Evolutionary conservation across 257 asterid genomes (phyloP).

Genomic region (Petrea volubilis): DNA sequence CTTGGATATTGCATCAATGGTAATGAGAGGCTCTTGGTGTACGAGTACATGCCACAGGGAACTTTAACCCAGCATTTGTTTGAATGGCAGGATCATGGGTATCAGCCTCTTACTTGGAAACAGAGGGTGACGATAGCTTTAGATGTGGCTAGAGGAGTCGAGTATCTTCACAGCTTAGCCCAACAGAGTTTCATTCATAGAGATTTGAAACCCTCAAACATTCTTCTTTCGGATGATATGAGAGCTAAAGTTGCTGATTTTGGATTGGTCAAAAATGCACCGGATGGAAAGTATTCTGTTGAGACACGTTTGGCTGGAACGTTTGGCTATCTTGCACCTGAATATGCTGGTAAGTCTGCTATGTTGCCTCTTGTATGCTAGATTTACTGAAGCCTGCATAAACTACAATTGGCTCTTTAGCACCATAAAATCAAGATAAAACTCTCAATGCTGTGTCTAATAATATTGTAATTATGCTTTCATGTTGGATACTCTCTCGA

Average conservation of each 20-base stretch:
- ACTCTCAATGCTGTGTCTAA: background rate
- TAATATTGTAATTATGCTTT: background rate
- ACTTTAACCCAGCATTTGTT: conserved; percentile 86
- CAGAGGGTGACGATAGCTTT: conserved; percentile 85
- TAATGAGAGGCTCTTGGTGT: conserved; percentile 87
- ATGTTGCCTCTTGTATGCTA: background rate
- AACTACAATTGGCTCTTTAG: background rate
- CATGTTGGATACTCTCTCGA: background rate
- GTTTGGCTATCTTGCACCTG: conserved; percentile 97
- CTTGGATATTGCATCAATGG: conserved; percentile 88
- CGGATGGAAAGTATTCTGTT: conserved; percentile 88
- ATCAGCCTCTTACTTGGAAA: conserved; percentile 72
- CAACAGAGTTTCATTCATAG: conserved; percentile 93
- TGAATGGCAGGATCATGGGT: conserved; percentile 65
- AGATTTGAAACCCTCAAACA: conserved; percentile 87
- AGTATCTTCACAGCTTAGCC: conserved; percentile 94
- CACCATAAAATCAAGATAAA: background rate
- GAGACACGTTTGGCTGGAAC: conserved; percentile 97
- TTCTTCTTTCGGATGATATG: conserved; percentile 88
- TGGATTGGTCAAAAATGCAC: conserved; percentile 89
- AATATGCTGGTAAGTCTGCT: conserved; percentile 72
- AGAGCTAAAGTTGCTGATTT: conserved; percentile 99
- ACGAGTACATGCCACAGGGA: conserved; percentile 95
- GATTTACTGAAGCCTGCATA: background rate
- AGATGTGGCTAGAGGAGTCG: conserved; percentile 95